Evolutionary conservation across 2,329 filamentous ascomycete genomes (phyloP).

Genomic region (Plectosphaerella sp.): DNA sequence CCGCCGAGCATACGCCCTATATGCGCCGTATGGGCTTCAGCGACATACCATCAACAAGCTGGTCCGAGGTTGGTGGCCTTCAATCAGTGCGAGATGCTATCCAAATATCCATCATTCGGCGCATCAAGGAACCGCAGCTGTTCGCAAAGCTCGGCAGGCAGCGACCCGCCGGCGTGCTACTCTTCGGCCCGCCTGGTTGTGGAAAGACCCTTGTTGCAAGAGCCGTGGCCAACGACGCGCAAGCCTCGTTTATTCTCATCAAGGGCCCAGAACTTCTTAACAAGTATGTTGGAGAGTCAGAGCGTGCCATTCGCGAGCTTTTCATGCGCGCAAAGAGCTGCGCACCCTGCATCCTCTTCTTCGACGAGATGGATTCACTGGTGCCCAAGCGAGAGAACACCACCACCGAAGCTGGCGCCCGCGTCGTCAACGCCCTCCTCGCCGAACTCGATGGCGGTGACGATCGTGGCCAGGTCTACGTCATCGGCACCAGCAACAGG

Average conservation of each 20-base stretch:
- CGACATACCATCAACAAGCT: constrained; percentile 88
- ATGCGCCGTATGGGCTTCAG: constrained; percentile 88
- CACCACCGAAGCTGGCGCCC: constrained; percentile 75
- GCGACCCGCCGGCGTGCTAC: constrained; percentile 78
- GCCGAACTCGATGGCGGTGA: constrained; percentile 88
- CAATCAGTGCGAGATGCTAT: constrained; percentile 75
- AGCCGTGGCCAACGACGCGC: constrained; percentile 90
- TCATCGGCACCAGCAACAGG: constrained; percentile 91
- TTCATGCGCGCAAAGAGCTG: constrained; percentile 84
- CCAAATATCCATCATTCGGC: constrained; percentile 79
- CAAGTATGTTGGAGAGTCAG: constrained; percentile 96
- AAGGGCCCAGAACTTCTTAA: constrained; percentile 95
- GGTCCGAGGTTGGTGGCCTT: constrained; percentile 87
- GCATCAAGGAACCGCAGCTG: constrained; percentile 75
- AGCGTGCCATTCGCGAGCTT: constrained; percentile 86
- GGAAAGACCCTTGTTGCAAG: constrained; percentile 96
- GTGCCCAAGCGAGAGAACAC: constrained; percentile 78
- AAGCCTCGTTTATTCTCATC: constrained; percentile 97
- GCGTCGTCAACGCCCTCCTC: constrained; percentile 91
- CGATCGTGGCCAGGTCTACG: constrained; percentile 79
- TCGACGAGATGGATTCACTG: constrained; percentile 93
- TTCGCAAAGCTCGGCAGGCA: constrained; percentile 76
- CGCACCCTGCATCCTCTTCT: constrained; percentile 80
- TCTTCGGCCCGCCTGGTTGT: constrained; percentile 95
- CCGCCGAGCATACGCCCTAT: constrained; percentile 60